Evolutionary conservation across 129 eudicot genomes (phyloP).

Genomic region (Kitagawia praeruptora): DNA sequence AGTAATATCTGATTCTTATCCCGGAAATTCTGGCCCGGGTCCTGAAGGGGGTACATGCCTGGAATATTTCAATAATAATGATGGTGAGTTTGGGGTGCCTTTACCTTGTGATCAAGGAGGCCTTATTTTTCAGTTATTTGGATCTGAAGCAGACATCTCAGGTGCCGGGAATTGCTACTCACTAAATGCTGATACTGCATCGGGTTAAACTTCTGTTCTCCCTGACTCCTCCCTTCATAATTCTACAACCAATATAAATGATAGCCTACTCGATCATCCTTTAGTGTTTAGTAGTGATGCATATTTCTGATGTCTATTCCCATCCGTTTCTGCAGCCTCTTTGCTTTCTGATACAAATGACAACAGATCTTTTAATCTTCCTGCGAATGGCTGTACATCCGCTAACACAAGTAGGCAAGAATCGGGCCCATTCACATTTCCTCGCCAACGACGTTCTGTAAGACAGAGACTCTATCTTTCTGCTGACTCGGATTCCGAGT

Average conservation of each 20-base stretch:
- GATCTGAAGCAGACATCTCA: conserved; percentile 6
- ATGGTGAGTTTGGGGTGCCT: conserved; percentile 7
- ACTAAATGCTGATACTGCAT: conserved; percentile 1
- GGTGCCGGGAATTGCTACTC: conserved; percentile 3
- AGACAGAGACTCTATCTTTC: conserved; percentile 36
- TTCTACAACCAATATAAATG: conserved; percentile 5
- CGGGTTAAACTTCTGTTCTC: conserved; percentile 10
- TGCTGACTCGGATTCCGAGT: conserved; percentile 49
- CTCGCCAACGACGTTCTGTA: conserved; percentile 42
- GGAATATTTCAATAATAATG: conserved; percentile 17
- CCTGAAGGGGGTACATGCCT: conserved; percentile 26
- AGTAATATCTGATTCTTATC: conserved; percentile 43
- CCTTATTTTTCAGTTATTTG: conserved; percentile 9
- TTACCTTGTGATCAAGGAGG: conserved; percentile 13
- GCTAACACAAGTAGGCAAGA: conserved; percentile 46
- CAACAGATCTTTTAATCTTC: not conserved
- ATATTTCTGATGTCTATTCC: conserved; percentile 12
- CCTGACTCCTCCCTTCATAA: not conserved
- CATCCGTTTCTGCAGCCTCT: conserved; percentile 49
- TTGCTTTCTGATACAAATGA: conserved; percentile 48
- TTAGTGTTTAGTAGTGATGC: conserved; percentile 28
- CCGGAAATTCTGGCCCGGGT: conserved; percentile 36
- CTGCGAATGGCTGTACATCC: conserved; percentile 36
- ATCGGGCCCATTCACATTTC: conserved; percentile 39
- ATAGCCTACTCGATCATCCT: conserved; percentile 15